phyloP scores from a whole-genome alignment of 345 rosid genomes.

The Dovyalis caffra region DNA sequence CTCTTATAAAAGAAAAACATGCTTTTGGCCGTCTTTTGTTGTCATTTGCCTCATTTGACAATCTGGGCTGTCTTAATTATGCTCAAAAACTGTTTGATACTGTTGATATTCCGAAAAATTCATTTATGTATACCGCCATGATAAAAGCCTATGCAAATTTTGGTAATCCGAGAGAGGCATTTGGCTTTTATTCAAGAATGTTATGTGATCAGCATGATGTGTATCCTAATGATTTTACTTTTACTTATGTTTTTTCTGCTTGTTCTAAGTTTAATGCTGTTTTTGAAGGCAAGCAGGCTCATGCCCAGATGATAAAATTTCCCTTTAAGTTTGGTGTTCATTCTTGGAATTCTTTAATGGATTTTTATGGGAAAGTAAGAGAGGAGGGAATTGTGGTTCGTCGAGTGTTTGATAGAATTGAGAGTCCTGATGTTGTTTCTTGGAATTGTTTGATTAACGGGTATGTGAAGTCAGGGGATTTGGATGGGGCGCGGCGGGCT shows the following conservation, averaged over 20 bases:
- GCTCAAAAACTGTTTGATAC: constrained; percentile 18
- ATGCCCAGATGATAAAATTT: constrained; percentile 28
- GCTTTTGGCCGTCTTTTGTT: constrained; percentile 25
- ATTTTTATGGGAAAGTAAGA: constrained; percentile 23
- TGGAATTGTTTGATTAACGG: constrained; percentile 30
- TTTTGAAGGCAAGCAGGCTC: constrained; percentile 30
- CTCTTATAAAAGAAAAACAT: constrained; percentile 18
- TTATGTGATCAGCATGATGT: neutral
- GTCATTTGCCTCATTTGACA: constrained; percentile 12
- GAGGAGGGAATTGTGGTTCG: constrained; percentile 7
- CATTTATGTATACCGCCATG: constrained; percentile 20
- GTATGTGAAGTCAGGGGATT: constrained; percentile 22
- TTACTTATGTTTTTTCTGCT: constrained; percentile 30
- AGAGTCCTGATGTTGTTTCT: constrained; percentile 20
- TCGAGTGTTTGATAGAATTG: constrained; percentile 20
- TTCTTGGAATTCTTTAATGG: constrained; percentile 30
- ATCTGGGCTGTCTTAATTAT: constrained; percentile 8
- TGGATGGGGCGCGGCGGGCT: constrained; percentile 13
- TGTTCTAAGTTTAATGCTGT: constrained; percentile 22
- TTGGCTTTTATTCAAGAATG: constrained; percentile 17
- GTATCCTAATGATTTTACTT: constrained; percentile 20
- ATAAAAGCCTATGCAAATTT: constrained; percentile 14
- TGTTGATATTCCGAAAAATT: constrained; percentile 3
- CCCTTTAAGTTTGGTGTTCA: constrained; percentile 16
- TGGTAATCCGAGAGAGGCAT: constrained; percentile 22